These are phyloP conservation scores for Sergeia podlipaevii DNA, from an alignment of 208 protist species.

Conservation along the genomic window DNA sequence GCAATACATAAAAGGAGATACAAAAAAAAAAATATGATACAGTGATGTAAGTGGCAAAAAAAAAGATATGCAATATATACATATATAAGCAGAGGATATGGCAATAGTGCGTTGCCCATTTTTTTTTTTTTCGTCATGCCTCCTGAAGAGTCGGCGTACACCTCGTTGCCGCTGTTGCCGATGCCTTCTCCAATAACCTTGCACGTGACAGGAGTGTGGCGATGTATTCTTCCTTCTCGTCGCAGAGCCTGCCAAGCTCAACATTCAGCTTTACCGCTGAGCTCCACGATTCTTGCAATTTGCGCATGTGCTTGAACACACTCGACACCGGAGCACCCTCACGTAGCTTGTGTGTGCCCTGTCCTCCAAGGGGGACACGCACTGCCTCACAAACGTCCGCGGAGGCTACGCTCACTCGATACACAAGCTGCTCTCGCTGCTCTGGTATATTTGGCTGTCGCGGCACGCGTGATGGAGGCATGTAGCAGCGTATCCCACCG, in stretches of 20 bases:
- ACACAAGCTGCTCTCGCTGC: conserved; percentile 15
- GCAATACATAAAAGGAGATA: conserved; percentile 5
- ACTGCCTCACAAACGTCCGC: not conserved
- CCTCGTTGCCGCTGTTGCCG: not conserved
- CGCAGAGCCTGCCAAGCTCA: conserved; percentile 17
- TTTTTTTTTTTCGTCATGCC: not conserved
- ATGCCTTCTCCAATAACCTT: not conserved
- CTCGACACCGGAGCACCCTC: conserved; percentile 16
- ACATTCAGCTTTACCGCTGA: conserved; percentile 23
- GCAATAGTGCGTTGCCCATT: not conserved
- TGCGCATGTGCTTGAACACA: conserved; percentile 15
- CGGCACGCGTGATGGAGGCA: not conserved
- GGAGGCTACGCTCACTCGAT: conserved; percentile 5
- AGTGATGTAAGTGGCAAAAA: too few relatives aligned
- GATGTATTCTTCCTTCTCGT: conserved; percentile 18
- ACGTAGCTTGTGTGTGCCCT: conserved; percentile 9
- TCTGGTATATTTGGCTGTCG: not conserved
- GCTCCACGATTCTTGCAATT: conserved; percentile 20
- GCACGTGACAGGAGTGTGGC: conserved; percentile 6
- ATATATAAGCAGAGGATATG: too few relatives aligned
- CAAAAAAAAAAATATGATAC: too few relatives aligned
- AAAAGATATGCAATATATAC: too few relatives aligned
- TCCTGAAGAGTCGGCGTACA: not conserved
- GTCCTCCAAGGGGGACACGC: not conserved
- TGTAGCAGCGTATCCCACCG: conserved; percentile 6